Evolutionary conservation across 768 basidiomycete species (phyloP), one percentile per base, ranked within the genome.

Genomic region (Suillus decipiens): DNA sequence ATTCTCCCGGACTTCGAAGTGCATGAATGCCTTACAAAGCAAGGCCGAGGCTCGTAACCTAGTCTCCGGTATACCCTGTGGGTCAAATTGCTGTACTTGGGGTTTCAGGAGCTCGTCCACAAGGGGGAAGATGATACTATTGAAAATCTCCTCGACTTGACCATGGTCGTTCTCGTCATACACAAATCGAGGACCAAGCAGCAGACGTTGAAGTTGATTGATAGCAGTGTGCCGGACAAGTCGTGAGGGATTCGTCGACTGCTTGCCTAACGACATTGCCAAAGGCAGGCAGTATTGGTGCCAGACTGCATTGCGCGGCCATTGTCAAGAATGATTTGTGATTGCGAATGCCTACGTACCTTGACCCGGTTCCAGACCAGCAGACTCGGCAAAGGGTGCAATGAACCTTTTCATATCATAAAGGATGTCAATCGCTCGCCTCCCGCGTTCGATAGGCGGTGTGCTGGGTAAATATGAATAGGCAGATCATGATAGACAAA

Each of bases 1-100:
- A 53, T 79, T 84, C 61, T 93, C 88, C 14, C 89, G 84, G 47
- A 94, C 81, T 66, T 95, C 90, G 63, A 95, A 91, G 69, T 96
- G 94, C 84, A 99, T 90, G 78, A 99, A 99, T 12, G 88, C 86
- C 78, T 97, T 97, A 83, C 95, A 97, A 39, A 97, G 80, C 61
- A 99, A 77, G n/a, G 90, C 92, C 34, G 89, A 90, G 5, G 92
- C 95, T 34, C 93, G 84, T 39, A 98, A 73, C 4, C 96, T 85
- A 9, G 93, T 96, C 77, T 99, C 96, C 4, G 90, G 85, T 87
- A 98, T 92, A 34, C 93, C 95, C 66, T 85, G 81, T 0, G 92
- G 90, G 72, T 97, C 96, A 28, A 88, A 82, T 57, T 84, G 78
- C 72, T 88, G 87, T 19, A 91, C 86, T 64, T 95, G 89, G 0